Percentiles rank a stretch among this genome's conserved stretches.
Evolutionary conservation across 495 filamentous ascomycete species (phyloP).

Genomic region (Apiosordaria backusii): DNA sequence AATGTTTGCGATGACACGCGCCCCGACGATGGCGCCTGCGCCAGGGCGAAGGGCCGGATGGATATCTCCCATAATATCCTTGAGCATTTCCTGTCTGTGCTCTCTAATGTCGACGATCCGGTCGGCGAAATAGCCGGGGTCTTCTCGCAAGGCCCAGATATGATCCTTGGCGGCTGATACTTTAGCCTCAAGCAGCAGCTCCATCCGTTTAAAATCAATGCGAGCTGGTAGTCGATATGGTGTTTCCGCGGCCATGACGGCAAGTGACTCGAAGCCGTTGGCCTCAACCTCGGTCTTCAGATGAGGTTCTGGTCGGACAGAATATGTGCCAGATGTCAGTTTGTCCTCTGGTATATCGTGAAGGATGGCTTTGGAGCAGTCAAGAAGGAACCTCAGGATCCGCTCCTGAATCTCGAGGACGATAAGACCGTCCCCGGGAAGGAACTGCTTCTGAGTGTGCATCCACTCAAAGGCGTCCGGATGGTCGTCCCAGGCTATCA

Average conservation of each 20-base stretch:
- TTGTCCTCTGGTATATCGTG: slow-evolving; percentile 26
- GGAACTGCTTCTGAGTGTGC: slow-evolving; percentile 16
- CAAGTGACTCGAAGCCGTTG: slow-evolving; percentile 18
- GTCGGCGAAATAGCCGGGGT: slow-evolving; percentile 51
- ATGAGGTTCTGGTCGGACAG: slow-evolving; percentile 30
- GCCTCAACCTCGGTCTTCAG: slow-evolving; percentile 17
- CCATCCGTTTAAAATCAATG: slow-evolving; percentile 41
- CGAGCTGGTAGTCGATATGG: slow-evolving; percentile 43
- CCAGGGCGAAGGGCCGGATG: slow-evolving; percentile 25
- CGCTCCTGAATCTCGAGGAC: slow-evolving; percentile 47
- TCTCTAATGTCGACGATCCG: slow-evolving; percentile 36
- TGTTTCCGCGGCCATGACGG: slow-evolving; percentile 40
- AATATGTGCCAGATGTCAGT: slow-evolving; percentile 5
- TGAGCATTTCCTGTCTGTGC: slow-evolving; percentile 40
- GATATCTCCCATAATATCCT: slow-evolving; percentile 26
- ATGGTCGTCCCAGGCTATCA: slow-evolving; percentile 41
- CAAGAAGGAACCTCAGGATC: slow-evolving; percentile 42
- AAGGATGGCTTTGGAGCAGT: slow-evolving; percentile 38
- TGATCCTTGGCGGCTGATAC: slow-evolving; percentile 44
- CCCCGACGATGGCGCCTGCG: slow-evolving; percentile 9
- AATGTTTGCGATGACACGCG: slow-evolving; percentile 22
- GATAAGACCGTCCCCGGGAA: slow-evolving; percentile 43
- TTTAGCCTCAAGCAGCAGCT: slow-evolving; percentile 39
- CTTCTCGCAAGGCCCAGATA: slow-evolving; percentile 52
- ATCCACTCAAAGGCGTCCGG: slow-evolving; percentile 10